These are phyloP conservation scores for Lactarius evosmus DNA, from an alignment of 768 basidiomycete genomes.

Conservation along the genomic window DNA sequence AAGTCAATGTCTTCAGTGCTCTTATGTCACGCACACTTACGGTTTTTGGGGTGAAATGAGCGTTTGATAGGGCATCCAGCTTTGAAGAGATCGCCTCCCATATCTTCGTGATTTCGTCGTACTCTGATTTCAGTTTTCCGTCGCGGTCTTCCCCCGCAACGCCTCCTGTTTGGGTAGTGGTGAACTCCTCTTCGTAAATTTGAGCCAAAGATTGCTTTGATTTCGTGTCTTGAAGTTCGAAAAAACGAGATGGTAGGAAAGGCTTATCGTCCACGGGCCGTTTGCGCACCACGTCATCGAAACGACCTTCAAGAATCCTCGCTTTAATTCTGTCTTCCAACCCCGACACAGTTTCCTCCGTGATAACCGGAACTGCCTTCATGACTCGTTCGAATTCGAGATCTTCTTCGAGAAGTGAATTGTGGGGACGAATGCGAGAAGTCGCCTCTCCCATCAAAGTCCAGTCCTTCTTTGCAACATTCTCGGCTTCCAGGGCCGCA, in stretches of 20 bases:
- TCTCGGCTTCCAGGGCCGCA: constrained; percentile 74
- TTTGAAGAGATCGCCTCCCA: constrained; percentile 88
- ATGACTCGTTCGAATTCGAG: constrained; percentile 90
- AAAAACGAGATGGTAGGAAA: constrained; percentile 84
- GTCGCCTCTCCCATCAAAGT: constrained; percentile 87
- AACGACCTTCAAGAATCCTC: constrained; percentile 78
- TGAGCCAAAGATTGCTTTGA: constrained; percentile 88
- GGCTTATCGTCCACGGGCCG: constrained; percentile 77
- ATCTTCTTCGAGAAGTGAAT: constrained; percentile 90
- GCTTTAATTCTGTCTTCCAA: constrained; percentile 91
- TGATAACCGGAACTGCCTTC: constrained; percentile 84
- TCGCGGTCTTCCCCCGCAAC: constrained; percentile 71
- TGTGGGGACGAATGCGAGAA: constrained; percentile 78
- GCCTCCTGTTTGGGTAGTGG: constrained; percentile 58
- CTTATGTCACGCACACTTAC: constrained; percentile 42
- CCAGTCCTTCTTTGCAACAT: constrained; percentile 90
- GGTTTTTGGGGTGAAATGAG: constrained; percentile 92
- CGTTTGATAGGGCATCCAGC: constrained; percentile 90
- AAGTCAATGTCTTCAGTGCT: constrained; percentile 19
- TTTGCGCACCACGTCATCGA: constrained; percentile 90
- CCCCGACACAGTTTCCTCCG: constrained; percentile 76
- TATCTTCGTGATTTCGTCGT: constrained; percentile 74
- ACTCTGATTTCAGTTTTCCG: constrained; percentile 83
- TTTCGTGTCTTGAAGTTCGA: constrained; percentile 87
- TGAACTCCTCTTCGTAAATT: constrained; percentile 93